Evolutionary conservation across 305 asterid genomes (phyloP).

Genomic region (Petunia hybrid): DNA sequence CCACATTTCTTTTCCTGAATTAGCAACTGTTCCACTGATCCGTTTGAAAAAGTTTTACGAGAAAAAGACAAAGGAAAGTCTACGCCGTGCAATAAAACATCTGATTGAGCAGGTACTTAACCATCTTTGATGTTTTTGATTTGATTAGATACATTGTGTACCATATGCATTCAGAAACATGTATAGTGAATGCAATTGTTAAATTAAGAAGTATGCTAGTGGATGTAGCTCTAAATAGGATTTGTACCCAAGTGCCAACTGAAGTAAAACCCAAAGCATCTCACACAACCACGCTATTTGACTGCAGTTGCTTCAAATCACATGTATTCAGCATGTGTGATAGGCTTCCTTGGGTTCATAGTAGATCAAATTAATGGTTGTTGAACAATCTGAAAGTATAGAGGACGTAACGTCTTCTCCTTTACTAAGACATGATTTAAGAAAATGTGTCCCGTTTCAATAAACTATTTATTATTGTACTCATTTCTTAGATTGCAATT

Average conservation of each 20-base stretch:
- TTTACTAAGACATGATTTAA: neutral
- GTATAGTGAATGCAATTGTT: conserved; percentile 22
- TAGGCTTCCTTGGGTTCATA: conserved; percentile 12
- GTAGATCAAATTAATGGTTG: conserved; percentile 4
- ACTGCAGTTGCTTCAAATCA: conserved; percentile 5
- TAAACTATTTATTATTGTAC: conserved; percentile 3
- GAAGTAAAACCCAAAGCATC: conserved; percentile 14
- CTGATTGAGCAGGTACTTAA: conserved; percentile 81
- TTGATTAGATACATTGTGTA: conserved; percentile 23
- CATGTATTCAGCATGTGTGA: neutral
- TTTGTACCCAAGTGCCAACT: neutral
- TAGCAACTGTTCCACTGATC: conserved; percentile 82
- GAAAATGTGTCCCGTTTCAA: conserved; percentile 13
- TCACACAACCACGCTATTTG: neutral
- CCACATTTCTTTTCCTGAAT: conserved; percentile 90
- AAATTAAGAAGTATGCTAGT: conserved; percentile 15
- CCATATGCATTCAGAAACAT: neutral
- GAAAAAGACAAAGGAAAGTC: conserved; percentile 58
- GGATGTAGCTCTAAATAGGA: conserved; percentile 25
- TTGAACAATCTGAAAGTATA: neutral
- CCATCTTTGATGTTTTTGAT: conserved; percentile 33
- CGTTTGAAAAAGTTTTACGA: conserved; percentile 69
- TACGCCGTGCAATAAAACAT: conserved; percentile 70
- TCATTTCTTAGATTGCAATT: conserved; percentile 17
- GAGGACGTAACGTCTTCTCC: conserved; percentile 12